A percentile compares a stretch with the other conserved stretches of the same genome.
Evolutionary conservation across 169 alveolate genomes (phyloP).

Genomic region (Eimeria falciformis): DNA sequence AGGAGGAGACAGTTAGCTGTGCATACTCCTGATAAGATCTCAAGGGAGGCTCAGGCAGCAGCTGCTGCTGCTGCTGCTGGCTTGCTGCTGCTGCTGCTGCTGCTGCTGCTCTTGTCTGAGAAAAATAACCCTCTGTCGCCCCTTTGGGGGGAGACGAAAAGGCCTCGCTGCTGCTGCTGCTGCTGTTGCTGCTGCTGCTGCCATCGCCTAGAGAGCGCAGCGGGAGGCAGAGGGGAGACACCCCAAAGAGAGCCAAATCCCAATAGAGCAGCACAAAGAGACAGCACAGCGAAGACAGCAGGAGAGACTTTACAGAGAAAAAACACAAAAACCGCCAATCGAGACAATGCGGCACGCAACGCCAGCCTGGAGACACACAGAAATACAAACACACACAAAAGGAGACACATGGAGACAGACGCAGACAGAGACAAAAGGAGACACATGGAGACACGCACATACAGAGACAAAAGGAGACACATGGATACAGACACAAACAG

Average conservation of each 20-base stretch:
- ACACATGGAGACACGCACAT: too few relatives aligned
- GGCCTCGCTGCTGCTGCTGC: conserved; percentile 2
- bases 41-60: neutral
- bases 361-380: neutral
- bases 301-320: too few relatives aligned
- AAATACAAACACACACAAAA: neutral
- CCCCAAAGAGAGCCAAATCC: neutral
- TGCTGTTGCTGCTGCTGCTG: conserved; percentile 1
- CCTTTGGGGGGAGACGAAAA: too few relatives aligned
- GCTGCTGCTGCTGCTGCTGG: conserved; percentile 2
- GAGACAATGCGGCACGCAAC: neutral
- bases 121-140: too few relatives aligned
- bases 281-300: neutral
- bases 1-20: neutral
- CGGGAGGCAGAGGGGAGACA: neutral
- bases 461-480: neutral
- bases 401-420: neutral
- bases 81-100: neutral
- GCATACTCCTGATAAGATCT: neutral
- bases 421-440: neutral
- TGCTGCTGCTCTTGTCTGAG: too few relatives aligned
- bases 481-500: too few relatives aligned
- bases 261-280: neutral
- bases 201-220: neutral
- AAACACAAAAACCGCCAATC: too few relatives aligned